Evolutionary conservation across 345 rosid genomes (phyloP), one percentile per base, ranked within the genome.

Genomic region (Populus alba): DNA sequence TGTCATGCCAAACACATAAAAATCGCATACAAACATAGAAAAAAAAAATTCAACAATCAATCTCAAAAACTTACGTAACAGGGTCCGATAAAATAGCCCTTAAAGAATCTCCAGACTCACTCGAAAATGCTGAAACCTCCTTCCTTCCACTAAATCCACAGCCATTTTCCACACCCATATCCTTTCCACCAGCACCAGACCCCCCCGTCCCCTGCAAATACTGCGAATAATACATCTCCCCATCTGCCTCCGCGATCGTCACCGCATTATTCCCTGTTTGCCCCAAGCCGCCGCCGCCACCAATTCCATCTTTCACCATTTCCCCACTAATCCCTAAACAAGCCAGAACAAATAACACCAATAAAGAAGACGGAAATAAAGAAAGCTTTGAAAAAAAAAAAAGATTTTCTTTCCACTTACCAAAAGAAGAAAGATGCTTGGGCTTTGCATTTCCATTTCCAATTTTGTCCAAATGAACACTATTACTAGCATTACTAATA

Each of bases 41-140:
- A 38, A 38, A 38, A 75, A 59, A 8, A n/a, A 7, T 73, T 57
- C 57, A 72, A 39, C 8, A 72, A 63, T 16, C 47, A 79, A 73
- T n/a, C 71, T 72, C 20, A 67, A 22, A 18, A 29, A 83, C 94
- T 95, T 86, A 95, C 97, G 91, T 88, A 66, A 91, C 85, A 73
- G 97, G 94, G 78, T 94, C 96, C 8, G 97, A 91, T 51, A 92
- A 86, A 81, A 91, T 90, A 73, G 88, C 76, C 83, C 90, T 88
- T 74, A 95, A 81, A 37, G 97, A 87, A 67, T 91, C 97, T 75
- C 95, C 90, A 2, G 94, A 89, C 75, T 86, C 89, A 66, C 65
- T 80, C 6, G 88, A 80, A 77, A 80, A 85, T 3, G 84, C 67
- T 41, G 80, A 75, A 71, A 72, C 83, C 71, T 91, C 96, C 87